A percentile compares a stretch with the other conserved stretches of the same genome.
phyloP scores from a whole-genome alignment of 768 basidiomycete species.

The Tricholoma matsutake region DNA sequence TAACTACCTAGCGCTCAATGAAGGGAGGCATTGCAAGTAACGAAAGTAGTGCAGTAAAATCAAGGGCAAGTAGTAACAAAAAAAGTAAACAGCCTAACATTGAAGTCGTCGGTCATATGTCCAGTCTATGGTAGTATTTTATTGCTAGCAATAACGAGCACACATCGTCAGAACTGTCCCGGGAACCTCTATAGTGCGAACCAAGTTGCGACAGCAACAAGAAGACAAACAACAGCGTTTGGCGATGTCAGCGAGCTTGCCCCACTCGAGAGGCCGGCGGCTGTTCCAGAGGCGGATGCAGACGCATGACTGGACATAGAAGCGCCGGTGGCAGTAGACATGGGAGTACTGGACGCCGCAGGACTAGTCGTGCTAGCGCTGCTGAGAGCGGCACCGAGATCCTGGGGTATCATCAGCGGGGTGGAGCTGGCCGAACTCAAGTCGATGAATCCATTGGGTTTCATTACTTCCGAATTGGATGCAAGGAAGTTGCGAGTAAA shows the following conservation, averaged over 20 bases:
- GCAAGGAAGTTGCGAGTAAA: slow-evolving; percentile 46
- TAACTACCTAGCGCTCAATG: slow-evolving; percentile 5
- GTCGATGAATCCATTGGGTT: slow-evolving; percentile 49
- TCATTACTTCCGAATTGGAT: slow-evolving; percentile 48
- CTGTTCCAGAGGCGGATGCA: slow-evolving; percentile 16
- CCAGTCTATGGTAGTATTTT: slow-evolving; percentile 12
- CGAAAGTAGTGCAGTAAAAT: slow-evolving; percentile 13
- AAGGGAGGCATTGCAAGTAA: slow-evolving; percentile 6
- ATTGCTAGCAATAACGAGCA: slow-evolving; percentile 13
- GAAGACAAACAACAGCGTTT: slow-evolving; percentile 44
- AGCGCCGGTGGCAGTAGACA: slow-evolving; percentile 21
- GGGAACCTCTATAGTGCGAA: slow-evolving; percentile 46
- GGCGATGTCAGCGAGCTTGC: slow-evolving; percentile 48
- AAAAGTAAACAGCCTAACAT: slow-evolving; percentile 18
- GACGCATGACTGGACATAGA: slow-evolving; percentile 24
- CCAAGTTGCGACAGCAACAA: slow-evolving; percentile 43
- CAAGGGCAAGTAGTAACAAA: slow-evolving; percentile 14
- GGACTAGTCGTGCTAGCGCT: slow-evolving; percentile 27
- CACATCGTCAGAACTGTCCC: background rate
- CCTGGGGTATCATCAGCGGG: slow-evolving; percentile 59
- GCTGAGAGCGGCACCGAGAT: slow-evolving; percentile 46
- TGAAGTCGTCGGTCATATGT: background rate
- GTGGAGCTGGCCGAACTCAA: slow-evolving; percentile 38
- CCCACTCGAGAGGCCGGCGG: slow-evolving; percentile 33
- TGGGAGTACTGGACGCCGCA: slow-evolving; percentile 22